Evolutionary conservation across 306 rosid species (phyloP).

Genomic region (Cucurbita pepo): DNA sequence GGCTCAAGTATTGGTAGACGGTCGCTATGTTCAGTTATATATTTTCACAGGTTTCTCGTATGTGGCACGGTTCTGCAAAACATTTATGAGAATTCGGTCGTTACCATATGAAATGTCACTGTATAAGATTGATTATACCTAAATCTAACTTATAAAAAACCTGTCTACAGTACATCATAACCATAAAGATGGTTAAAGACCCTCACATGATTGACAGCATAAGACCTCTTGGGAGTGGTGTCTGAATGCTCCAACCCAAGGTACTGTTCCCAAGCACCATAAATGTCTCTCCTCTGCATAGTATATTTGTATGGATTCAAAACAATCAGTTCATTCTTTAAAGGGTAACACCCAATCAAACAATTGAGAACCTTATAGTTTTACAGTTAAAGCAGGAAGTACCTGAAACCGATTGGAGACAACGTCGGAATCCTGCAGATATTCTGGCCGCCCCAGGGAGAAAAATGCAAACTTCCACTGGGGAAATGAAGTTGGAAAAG

Average conservation of each 20-base stretch:
- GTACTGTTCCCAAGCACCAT: conserved; percentile 98
- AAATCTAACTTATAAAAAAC: neutral
- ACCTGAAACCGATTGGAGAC: conserved; percentile 88
- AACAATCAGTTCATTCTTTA: neutral
- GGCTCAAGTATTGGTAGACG: conserved; percentile 10
- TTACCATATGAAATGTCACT: neutral
- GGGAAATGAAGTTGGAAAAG: neutral
- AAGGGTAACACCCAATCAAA: neutral
- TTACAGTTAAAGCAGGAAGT: neutral
- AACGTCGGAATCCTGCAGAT: conserved; percentile 64
- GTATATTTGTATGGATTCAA: neutral
- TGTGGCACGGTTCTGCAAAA: conserved; percentile 64
- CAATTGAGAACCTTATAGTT: neutral
- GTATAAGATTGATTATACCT: neutral
- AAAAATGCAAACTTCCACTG: conserved; percentile 95
- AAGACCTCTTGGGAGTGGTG: conserved; percentile 57
- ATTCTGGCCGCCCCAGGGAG: conserved; percentile 84
- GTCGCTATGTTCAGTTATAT: conserved; percentile 29
- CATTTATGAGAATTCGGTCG: neutral
- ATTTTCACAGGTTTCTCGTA: conserved; percentile 76
- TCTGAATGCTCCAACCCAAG: conserved; percentile 93
- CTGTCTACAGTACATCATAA: neutral
- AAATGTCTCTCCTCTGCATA: conserved; percentile 62
- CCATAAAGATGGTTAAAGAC: neutral
- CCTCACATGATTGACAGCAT: conserved; percentile 56